A percentile compares a stretch with the other conserved stretches of the same genome.
Conservation (phyloP, 805 yeast genomes). For the Ogataea saltuana region DNA sequence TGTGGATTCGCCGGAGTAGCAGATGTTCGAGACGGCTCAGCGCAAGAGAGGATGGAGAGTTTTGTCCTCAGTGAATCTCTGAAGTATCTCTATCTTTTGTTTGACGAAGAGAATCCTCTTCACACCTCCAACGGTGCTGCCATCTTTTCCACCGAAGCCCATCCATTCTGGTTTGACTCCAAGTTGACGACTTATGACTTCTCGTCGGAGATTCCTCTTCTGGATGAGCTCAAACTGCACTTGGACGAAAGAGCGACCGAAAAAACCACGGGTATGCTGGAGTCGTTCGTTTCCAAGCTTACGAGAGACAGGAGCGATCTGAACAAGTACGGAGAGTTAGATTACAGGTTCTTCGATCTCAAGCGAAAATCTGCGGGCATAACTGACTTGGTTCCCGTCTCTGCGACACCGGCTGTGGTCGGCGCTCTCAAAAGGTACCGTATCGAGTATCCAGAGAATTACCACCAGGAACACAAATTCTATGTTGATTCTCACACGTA, state of each 20-base stretch:
- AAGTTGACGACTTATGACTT: slow-evolving; percentile 27
- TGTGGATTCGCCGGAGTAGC: slow-evolving; percentile 86
- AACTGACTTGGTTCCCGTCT: slow-evolving; percentile 8
- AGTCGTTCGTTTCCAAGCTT: too few relatives aligned
- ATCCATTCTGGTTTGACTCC: slow-evolving; percentile 74
- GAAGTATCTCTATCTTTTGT: slow-evolving; percentile 77
- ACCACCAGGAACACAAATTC: slow-evolving; percentile 5
- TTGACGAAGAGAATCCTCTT: slow-evolving; percentile 66
- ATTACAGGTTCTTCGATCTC: neutral
- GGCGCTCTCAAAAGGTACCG: slow-evolving; percentile 6
- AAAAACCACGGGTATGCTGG: neutral
- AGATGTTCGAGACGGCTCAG: slow-evolving; percentile 60
- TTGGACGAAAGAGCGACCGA: neutral
- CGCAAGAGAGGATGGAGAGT: slow-evolving; percentile 86
- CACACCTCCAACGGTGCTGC: slow-evolving; percentile 36
- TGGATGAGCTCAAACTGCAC: neutral
- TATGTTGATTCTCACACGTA: slow-evolving; percentile 12
- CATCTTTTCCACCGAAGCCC: slow-evolving; percentile 86
- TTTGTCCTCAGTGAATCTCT: slow-evolving; percentile 86
- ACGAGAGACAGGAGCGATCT: slow-evolving; percentile 2
- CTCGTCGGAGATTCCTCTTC: slow-evolving; percentile 17
- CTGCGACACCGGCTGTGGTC: slow-evolving; percentile 3
- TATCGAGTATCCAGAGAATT: slow-evolving; percentile 1
- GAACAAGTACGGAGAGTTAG: slow-evolving; percentile 4
- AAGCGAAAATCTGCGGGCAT: slow-evolving; percentile 7